Percentiles rank a stretch among this genome's conserved stretches.
Conservation (phyloP, 2,329 filamentous ascomycete genomes). For the Scedosporium minutisporum region DNA sequence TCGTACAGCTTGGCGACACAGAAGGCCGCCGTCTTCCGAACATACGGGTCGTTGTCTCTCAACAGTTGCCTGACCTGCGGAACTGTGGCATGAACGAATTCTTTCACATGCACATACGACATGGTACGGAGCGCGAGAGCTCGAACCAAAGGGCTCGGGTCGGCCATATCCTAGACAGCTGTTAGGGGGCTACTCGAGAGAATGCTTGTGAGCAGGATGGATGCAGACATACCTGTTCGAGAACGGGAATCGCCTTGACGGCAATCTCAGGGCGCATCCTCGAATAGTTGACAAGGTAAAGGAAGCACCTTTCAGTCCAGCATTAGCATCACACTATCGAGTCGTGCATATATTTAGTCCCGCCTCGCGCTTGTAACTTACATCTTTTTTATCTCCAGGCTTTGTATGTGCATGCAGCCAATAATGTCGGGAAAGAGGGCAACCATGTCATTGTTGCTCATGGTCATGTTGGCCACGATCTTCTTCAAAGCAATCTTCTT, state of each 20-base stretch:
- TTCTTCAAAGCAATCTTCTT: conserved; percentile 99
- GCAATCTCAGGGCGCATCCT: conserved; percentile 90
- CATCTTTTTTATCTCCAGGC: conserved; percentile 99
- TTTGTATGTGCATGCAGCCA: conserved; percentile 87
- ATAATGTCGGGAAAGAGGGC: conserved; percentile 93
- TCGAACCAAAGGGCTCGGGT: conserved; percentile 82
- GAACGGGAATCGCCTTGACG: conserved; percentile 79
- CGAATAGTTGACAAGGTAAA: conserved; percentile 95
- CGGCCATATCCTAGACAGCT: conserved; percentile 72
- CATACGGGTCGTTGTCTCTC: conserved; percentile 83
- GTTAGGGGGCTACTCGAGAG: background rate
- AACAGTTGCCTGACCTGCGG: conserved; percentile 75
- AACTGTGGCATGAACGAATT: conserved; percentile 88
- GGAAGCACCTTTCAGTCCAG: conserved; percentile 65
- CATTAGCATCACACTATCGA: background rate
- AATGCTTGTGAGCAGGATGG: background rate
- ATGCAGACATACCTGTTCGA: conserved; percentile 44
- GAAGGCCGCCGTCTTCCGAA: conserved; percentile 93
- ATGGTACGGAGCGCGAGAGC: conserved; percentile 89
- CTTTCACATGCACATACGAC: conserved; percentile 92
- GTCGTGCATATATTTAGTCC: background rate
- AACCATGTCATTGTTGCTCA: conserved; percentile 99
- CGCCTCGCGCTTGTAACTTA: conserved; percentile 30
- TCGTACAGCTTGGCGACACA: conserved; percentile 97
- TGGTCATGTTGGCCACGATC: conserved; percentile 99